Evolutionary conservation across 2,329 filamentous ascomycete species (phyloP).

Genomic region (Penicillium sp.): DNA sequence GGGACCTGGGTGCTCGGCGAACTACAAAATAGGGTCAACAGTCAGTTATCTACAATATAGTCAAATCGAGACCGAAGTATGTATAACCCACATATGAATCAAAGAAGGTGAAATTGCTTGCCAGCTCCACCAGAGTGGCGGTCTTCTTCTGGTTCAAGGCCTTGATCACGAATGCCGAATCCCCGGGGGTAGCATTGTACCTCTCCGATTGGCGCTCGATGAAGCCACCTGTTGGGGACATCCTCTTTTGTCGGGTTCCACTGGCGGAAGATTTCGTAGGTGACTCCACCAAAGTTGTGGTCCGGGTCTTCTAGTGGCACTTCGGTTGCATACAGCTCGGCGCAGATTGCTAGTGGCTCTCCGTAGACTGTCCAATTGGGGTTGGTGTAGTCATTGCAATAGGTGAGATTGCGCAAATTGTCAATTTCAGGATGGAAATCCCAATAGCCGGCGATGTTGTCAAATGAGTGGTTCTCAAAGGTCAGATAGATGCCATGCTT

Average conservation of each 20-base stretch:
- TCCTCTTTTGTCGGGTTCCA: conserved; percentile 25
- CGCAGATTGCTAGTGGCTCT: conserved; percentile 39
- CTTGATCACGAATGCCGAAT: conserved; percentile 41
- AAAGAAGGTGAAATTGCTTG: conserved; percentile 41
- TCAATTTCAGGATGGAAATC: conserved; percentile 40
- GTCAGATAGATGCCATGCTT: conserved; percentile 41
- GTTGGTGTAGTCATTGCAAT: conserved; percentile 43
- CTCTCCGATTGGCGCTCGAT: conserved; percentile 42
- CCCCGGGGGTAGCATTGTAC: conserved; percentile 37
- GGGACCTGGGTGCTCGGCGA: conserved; percentile 42
- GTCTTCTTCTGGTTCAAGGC: conserved; percentile 40
- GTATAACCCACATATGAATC: conserved; percentile 34
- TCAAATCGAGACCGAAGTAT: too few relatives aligned
- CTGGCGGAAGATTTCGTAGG: conserved; percentile 42
- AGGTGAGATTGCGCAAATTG: conserved; percentile 34
- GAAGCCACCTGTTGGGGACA: conserved; percentile 39
- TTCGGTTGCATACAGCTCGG: conserved; percentile 37
- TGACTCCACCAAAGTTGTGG: conserved; percentile 34
- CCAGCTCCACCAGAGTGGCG: conserved; percentile 36
- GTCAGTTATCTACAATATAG: conserved; percentile 2
- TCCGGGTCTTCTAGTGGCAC: conserved; percentile 40
- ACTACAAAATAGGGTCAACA: conserved; percentile 16
- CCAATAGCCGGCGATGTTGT: conserved; percentile 45
- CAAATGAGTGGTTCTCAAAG: conserved; percentile 43
- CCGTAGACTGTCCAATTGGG: conserved; percentile 40